phyloP scores from a whole-genome alignment of 2,329 filamentous ascomycete genomes.

The Fusarium pseudoanthophilum region DNA sequence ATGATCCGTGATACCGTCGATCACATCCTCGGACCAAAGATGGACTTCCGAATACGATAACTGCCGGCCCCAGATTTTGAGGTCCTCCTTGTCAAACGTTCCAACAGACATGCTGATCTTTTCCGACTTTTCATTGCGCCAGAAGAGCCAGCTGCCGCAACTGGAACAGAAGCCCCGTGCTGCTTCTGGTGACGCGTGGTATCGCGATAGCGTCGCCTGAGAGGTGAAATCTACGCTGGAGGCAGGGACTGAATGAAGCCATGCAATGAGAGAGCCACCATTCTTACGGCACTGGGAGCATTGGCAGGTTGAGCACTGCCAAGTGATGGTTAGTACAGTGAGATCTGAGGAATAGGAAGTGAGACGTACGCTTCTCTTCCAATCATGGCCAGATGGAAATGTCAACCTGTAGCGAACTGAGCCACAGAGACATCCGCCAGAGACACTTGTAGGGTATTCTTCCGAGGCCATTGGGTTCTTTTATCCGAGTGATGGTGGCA shows the following conservation, averaged over 20 bases:
- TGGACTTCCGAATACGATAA: conserved; percentile 54
- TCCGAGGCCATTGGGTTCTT: conserved; percentile 32
- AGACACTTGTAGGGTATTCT: conserved; percentile 52
- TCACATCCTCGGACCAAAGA: conserved; percentile 57
- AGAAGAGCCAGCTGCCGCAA: conserved; percentile 63
- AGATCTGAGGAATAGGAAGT: background rate
- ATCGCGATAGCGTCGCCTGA: conserved; percentile 51
- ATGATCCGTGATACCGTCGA: conserved; percentile 60
- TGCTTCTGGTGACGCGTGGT: conserved; percentile 52
- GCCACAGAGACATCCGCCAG: conserved; percentile 64
- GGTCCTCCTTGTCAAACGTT: conserved; percentile 56
- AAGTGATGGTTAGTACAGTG: background rate
- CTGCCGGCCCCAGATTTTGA: conserved; percentile 53
- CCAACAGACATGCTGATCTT: conserved; percentile 54
- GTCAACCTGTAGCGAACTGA: conserved; percentile 60
- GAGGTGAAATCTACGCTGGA: conserved; percentile 51
- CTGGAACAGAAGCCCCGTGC: conserved; percentile 60
- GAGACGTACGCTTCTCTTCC: conserved; percentile 48
- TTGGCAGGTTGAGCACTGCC: conserved; percentile 60
- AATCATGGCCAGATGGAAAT: conserved; percentile 59
- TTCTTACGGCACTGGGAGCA: conserved; percentile 66
- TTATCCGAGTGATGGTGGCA: background rate
- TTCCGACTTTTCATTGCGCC: conserved; percentile 49
- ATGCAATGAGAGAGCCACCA: conserved; percentile 59
- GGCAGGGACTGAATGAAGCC: conserved; percentile 52